Percentiles rank a stretch among this genome's conserved stretches.
Conservation (phyloP, 177 flowering plant genomes). For the Vitis hybrid region DNA sequence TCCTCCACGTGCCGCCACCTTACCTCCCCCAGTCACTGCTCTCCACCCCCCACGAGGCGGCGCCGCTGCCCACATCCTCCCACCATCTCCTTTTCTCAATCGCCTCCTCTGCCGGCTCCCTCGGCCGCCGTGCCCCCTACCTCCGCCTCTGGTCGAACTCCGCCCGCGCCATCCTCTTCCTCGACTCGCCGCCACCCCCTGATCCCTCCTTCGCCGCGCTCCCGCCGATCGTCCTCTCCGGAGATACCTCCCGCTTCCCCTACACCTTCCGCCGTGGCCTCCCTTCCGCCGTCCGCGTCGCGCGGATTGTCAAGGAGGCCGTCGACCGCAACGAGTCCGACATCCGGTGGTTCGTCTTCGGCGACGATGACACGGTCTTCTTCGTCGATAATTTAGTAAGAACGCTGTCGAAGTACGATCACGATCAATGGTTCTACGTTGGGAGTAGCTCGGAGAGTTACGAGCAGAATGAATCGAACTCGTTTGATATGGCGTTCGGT, state of each 20-base stretch:
- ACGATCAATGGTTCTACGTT: conserved; percentile 62
- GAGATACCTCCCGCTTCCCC: conserved; percentile 51
- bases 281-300: conserved; percentile 68
- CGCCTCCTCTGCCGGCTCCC: conserved; percentile 53
- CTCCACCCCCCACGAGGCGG: not conserved
- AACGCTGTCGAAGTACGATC: conserved; percentile 70
- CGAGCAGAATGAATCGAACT: conserved; percentile 51
- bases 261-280: conserved; percentile 58
- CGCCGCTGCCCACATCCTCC: conserved; percentile 19
- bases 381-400: conserved; percentile 64
- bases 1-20: conserved; percentile 30
- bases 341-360: conserved; percentile 79
- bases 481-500: conserved; percentile 80
- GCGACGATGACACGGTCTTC: conserved; percentile 88
- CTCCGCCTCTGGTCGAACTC: conserved; percentile 57
- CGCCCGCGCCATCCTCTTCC: conserved; percentile 59
- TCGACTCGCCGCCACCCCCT: conserved; percentile 32
- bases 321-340: conserved; percentile 34
- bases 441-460: conserved; percentile 73
- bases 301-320: conserved; percentile 60
- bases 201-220: conserved; percentile 4
- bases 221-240: conserved; percentile 48
- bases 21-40: too few relatives aligned
- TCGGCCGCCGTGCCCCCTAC: conserved; percentile 34
- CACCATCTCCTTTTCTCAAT: conserved; percentile 55